Evolutionary conservation across 768 basidiomycete species (phyloP), one percentile per base, ranked within the genome.

Genomic region (Mycena latifolia): DNA sequence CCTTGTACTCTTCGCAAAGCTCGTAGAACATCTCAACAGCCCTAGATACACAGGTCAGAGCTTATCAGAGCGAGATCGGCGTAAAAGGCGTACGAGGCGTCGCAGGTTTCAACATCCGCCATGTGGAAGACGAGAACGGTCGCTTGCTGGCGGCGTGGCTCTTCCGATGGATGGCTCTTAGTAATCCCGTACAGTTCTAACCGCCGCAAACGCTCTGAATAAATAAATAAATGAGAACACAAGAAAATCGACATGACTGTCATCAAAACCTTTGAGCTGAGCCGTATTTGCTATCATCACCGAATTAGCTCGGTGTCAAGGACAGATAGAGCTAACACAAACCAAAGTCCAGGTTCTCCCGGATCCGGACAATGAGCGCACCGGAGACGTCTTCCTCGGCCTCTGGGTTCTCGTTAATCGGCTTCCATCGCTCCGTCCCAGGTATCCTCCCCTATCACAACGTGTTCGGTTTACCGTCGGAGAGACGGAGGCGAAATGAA

Each of bases 271-370:
- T 82, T 98, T 98, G 24, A 99, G 80, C 73, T 96, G 95, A 37
- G 95, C 93, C 24, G 96, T 96, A 75, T 99, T 99, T 15, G 97
- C 96, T 93, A 55, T 46, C 57, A 22, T 25, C 25, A 41, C 51
- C 22, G 60, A 52, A 53, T 55, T n/a, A 64, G 55, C 39, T 35
- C 39, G 18, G 18, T n/a, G 3, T 53, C 15, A 22, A 29, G 3
- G n/a, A 31, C 25, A 41, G 28, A 65, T 37, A 65, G 59, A 12
- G 58, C 18, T 52, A 56, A 47, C 35, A 77, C 88, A 7, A 66
- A 93, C 93, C 94, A 70, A 99, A 99, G 74, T 95, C 93, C 28
- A 99, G 82, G 73, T 88, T 92, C 78, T 99, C 97, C 31, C 95
- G 82, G 58, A 99, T 92, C 25, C 95, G 85, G 8, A 98, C 86